Evolutionary conservation across 75 land plant species (phyloP).

Genomic region (Azolla pinnata): DNA sequence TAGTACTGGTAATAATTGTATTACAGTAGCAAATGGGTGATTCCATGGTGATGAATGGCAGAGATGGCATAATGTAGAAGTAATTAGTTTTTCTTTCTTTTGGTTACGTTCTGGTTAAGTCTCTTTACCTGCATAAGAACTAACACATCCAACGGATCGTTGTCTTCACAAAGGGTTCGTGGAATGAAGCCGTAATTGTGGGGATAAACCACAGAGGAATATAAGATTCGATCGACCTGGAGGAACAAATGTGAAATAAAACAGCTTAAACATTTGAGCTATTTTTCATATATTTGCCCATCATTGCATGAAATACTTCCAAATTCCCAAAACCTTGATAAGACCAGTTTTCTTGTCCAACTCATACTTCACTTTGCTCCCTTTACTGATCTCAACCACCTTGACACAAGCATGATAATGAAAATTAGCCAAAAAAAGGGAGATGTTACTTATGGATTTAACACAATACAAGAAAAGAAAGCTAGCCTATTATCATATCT

Average conservation of each 20-base stretch:
- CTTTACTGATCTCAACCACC: constrained; percentile 87
- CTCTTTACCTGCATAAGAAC: constrained; percentile 83
- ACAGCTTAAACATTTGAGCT: background rate
- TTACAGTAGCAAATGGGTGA: too few relatives aligned
- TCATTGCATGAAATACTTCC: too few relatives aligned
- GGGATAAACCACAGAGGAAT: constrained; percentile 96
- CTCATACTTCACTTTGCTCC: constrained; percentile 94
- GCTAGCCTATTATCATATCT: too few relatives aligned
- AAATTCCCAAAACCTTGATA: too few relatives aligned
- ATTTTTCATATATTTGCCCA: background rate
- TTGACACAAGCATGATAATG: constrained; percentile 8
- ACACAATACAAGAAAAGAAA: too few relatives aligned
- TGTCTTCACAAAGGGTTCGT: constrained; percentile 83
- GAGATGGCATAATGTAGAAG: too few relatives aligned
- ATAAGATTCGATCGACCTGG: constrained; percentile 84
- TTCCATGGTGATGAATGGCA: too few relatives aligned
- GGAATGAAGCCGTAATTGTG: constrained; percentile 98
- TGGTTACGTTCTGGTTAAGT: too few relatives aligned
- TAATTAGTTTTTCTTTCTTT: too few relatives aligned
- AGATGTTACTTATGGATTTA: too few relatives aligned
- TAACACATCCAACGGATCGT: constrained; percentile 90
- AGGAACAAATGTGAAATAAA: background rate
- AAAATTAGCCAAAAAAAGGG: background rate
- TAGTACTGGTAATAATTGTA: too few relatives aligned
- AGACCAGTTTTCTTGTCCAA: constrained; percentile 83